phyloP scores from a whole-genome alignment of 345 rosid species.

The Eucalyptus globulus region DNA sequence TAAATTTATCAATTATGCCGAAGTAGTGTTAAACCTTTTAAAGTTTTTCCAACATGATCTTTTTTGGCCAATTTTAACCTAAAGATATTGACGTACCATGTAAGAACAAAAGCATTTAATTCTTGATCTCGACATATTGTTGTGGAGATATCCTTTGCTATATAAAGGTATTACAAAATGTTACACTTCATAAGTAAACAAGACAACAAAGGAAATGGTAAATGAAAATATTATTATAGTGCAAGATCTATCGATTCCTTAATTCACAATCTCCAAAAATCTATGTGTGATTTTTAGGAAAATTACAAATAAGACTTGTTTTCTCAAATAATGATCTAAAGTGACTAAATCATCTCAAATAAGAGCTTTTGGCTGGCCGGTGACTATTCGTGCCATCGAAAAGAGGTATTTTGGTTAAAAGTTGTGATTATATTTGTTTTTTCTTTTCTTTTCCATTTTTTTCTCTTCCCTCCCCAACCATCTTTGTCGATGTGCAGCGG shows the following conservation, averaged over 20 bases:
- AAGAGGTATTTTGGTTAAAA: neutral
- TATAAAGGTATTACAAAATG: neutral
- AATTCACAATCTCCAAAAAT: neutral
- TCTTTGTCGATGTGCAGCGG: fast-evolving
- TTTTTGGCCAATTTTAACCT: neutral
- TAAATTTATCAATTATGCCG: neutral
- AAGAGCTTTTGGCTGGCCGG: neutral
- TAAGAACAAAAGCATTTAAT: neutral
- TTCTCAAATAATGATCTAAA: too few relatives aligned
- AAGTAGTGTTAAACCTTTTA: neutral
- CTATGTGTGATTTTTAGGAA: neutral
- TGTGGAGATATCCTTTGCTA: neutral
- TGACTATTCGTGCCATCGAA: neutral
- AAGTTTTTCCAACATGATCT: neutral
- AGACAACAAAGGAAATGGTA: neutral
- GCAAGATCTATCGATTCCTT: neutral
- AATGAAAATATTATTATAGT: neutral
- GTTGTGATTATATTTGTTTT: neutral
- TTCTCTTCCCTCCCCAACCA: neutral
- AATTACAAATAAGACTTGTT: too few relatives aligned
- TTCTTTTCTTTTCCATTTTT: too few relatives aligned
- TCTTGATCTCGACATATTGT: neutral
- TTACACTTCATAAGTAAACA: neutral
- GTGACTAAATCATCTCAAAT: too few relatives aligned
- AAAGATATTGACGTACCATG: neutral